A percentile compares a stretch with the other conserved stretches of the same genome.
phyloP scores from a whole-genome alignment of 345 rosid species.

The Salix suchowensis region DNA sequence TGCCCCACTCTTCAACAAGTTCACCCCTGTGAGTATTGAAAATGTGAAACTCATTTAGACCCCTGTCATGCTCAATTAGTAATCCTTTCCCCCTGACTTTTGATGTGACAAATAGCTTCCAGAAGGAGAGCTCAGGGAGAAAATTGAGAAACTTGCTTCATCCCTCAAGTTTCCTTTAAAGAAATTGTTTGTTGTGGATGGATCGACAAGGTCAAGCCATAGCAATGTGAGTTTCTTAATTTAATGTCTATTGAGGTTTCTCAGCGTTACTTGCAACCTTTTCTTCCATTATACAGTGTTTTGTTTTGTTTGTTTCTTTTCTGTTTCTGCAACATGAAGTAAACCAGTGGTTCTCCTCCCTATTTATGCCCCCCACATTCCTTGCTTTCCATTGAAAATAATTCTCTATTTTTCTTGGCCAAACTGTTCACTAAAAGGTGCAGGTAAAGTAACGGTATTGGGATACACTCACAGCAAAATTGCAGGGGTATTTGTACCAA shows the following conservation, averaged over 20 bases:
- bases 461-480: background rate
- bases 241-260: background rate
- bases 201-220: conserved; percentile 99
- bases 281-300: background rate
- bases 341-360: background rate
- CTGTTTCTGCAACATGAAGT: background rate
- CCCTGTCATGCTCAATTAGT: conserved; percentile 1
- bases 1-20: conserved; percentile 96
- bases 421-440: background rate
- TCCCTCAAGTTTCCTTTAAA: conserved; percentile 84
- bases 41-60: background rate
- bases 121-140: conserved; percentile 74
- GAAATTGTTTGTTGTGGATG: conserved; percentile 96
- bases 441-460: background rate
- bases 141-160: conserved; percentile 88
- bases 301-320: background rate
- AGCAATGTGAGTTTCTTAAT: conserved; percentile 76
- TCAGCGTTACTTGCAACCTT: background rate
- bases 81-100: conserved; percentile 10
- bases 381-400: background rate
- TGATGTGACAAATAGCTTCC: conserved; percentile 60
- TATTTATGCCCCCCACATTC: background rate
- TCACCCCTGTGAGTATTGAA: conserved; percentile 76
- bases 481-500: background rate
- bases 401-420: background rate